Percentiles rank a stretch among this genome's conserved stretches.
phyloP scores from a whole-genome alignment of 768 basidiomycete species.

The Boletus edulis region DNA sequence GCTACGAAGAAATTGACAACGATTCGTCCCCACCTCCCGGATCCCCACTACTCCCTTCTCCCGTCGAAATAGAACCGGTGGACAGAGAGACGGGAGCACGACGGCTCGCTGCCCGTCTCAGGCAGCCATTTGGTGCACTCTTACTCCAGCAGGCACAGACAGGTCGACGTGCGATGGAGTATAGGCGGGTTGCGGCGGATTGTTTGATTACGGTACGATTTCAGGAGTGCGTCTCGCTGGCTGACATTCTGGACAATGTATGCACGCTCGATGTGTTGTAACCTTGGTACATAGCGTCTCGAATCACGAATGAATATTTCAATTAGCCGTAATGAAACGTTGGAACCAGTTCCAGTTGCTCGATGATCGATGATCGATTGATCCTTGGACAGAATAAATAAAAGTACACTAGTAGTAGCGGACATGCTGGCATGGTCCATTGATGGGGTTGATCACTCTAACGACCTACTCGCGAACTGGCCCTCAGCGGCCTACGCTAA shows the following conservation, averaged over 20 bases:
- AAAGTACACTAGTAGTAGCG: too few relatives aligned
- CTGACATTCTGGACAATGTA: not conserved
- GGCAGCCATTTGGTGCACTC: not conserved
- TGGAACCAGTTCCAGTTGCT: too few relatives aligned
- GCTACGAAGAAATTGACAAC: not conserved
- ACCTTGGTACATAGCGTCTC: not conserved
- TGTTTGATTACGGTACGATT: not conserved
- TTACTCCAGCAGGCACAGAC: not conserved
- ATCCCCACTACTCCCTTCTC: too few relatives aligned
- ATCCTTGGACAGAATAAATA: too few relatives aligned
- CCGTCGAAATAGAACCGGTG: not conserved
- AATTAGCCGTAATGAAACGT: too few relatives aligned
- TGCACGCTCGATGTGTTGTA: not conserved
- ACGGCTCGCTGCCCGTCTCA: not conserved
- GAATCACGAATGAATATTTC: too few relatives aligned
- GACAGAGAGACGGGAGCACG: not conserved
- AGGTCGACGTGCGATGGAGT: not conserved
- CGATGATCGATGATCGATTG: too few relatives aligned
- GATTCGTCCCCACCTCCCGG: not conserved
- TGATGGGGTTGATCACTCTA: too few relatives aligned
- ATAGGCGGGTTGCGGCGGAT: constrained; percentile 4
- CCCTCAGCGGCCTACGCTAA: too few relatives aligned
- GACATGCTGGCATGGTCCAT: too few relatives aligned
- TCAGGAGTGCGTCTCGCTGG: not conserved
- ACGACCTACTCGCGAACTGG: too few relatives aligned